These are phyloP conservation scores for Penicillium soppii DNA, from an alignment of 495 filamentous ascomycete species.

Conservation along the genomic window DNA sequence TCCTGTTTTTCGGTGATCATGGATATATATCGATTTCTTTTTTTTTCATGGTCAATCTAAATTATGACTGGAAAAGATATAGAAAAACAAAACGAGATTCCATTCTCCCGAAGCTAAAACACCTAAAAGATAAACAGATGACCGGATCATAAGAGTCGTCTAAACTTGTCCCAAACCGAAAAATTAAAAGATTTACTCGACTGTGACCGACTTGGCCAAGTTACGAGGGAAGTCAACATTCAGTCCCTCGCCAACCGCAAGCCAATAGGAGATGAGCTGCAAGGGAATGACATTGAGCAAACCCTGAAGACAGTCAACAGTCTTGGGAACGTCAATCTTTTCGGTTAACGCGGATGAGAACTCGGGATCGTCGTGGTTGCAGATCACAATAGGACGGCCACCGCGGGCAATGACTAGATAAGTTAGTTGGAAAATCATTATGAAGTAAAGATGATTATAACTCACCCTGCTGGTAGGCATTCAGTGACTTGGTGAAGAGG, in stretches of 20 bases:
- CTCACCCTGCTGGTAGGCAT: slow-evolving; percentile 96
- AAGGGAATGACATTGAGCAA: slow-evolving; percentile 96
- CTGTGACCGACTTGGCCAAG: slow-evolving; percentile 97
- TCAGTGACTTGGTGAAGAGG: slow-evolving; percentile 94
- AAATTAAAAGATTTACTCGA: slow-evolving; percentile 68
- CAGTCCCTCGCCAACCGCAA: slow-evolving; percentile 90
- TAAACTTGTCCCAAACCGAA: slow-evolving; percentile 12
- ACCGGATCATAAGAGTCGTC: slow-evolving; percentile 28
- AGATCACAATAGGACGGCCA: slow-evolving; percentile 96
- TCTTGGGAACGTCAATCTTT: slow-evolving; percentile 96
- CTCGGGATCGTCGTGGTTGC: slow-evolving; percentile 86
- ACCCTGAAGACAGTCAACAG: slow-evolving; percentile 92
- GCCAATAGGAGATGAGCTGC: slow-evolving; percentile 97
- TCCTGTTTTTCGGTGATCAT: too few relatives aligned
- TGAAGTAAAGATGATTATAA: slow-evolving; percentile 1
- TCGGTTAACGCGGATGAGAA: slow-evolving; percentile 84
- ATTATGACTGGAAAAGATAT: background rate
- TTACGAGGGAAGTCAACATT: slow-evolving; percentile 98
- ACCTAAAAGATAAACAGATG: slow-evolving; percentile 26
- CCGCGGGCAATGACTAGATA: slow-evolving; percentile 80
- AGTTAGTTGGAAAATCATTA: background rate
- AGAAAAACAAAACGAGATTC: slow-evolving; percentile 8
- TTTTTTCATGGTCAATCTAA: background rate
- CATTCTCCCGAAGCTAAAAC: slow-evolving; percentile 22
- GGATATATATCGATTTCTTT: too few relatives aligned